A percentile compares a stretch with the other conserved stretches of the same genome.
Evolutionary conservation across 495 filamentous ascomycete species (phyloP).

Genomic region (Penicillium egyptiacum): DNA sequence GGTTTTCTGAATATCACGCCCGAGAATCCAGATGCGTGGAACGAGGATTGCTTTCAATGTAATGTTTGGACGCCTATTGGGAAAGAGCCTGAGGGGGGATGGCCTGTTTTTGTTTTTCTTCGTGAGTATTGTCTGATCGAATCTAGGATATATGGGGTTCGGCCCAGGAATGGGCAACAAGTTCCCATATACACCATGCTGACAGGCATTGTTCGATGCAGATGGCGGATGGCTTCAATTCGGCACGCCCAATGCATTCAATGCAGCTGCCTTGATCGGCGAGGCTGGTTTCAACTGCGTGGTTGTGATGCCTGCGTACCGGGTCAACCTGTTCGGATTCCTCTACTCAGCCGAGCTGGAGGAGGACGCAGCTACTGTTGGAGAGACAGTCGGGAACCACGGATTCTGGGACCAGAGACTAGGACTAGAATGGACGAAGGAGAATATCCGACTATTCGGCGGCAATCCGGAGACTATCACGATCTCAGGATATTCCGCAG

Average conservation of each 20-base stretch:
- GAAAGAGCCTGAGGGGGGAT: slow-evolving; percentile 36
- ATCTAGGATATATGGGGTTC: background rate
- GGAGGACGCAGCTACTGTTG: slow-evolving; percentile 49
- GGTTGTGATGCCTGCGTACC: slow-evolving; percentile 66
- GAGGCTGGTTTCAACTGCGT: slow-evolving; percentile 53
- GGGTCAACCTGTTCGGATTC: slow-evolving; percentile 68
- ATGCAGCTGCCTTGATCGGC: slow-evolving; percentile 50
- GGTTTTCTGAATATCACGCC: slow-evolving; percentile 27
- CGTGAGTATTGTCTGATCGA: slow-evolving; percentile 30
- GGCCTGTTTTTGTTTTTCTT: slow-evolving; percentile 48
- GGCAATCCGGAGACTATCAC: slow-evolving; percentile 64
- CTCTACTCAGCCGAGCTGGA: slow-evolving; percentile 54
- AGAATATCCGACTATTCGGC: slow-evolving; percentile 60
- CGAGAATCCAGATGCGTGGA: slow-evolving; percentile 24
- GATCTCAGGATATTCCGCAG: slow-evolving; percentile 63
- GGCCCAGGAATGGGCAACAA: background rate
- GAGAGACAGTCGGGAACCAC: slow-evolving; percentile 54
- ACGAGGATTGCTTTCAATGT: slow-evolving; percentile 48
- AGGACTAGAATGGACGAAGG: slow-evolving; percentile 63
- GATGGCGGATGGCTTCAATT: slow-evolving; percentile 62
- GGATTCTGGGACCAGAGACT: slow-evolving; percentile 69
- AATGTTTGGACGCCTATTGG: slow-evolving; percentile 45
- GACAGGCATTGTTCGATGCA: slow-evolving; percentile 9
- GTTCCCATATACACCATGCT: background rate
- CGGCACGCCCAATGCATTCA: slow-evolving; percentile 49